phyloP scores from a whole-genome alignment of 371 early-diverging fungal species.

The Fennellomyces sp. region DNA sequence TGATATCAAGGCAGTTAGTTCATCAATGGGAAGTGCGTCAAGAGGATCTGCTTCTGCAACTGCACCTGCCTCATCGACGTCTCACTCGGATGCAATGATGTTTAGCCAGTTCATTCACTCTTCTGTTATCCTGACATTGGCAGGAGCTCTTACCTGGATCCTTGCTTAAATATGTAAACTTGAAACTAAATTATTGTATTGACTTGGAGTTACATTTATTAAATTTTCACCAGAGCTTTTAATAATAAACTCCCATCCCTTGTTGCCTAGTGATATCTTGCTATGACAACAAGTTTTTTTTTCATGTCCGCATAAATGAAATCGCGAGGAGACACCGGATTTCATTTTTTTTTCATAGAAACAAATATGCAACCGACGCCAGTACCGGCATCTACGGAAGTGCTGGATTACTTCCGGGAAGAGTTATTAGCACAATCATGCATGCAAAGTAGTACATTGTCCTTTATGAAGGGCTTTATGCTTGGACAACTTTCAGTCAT shows the following conservation, averaged over 20 bases:
- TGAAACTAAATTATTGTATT: background rate
- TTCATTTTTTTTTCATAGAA: background rate
- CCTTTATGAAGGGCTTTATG: constrained; percentile 62
- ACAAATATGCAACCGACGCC: background rate
- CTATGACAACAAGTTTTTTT: too few species aligned
- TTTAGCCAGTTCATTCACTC: background rate
- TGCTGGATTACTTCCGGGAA: constrained; percentile 6
- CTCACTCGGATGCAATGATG: background rate
- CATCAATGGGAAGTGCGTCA: too few species aligned
- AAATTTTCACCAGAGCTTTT: too few species aligned
- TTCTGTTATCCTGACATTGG: background rate
- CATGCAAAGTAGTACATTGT: constrained; percentile 27
- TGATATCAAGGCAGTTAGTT: too few species aligned
- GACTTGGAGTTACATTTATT: background rate
- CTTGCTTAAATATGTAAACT: background rate
- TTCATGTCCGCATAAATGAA: too few species aligned
- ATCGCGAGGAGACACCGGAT: background rate
- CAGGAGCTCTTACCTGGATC: background rate
- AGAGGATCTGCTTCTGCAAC: too few species aligned
- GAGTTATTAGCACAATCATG: constrained; percentile 20
- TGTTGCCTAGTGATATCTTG: too few species aligned
- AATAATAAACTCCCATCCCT: too few species aligned
- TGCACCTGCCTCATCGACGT: background rate
- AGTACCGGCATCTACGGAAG: constrained; percentile 1
- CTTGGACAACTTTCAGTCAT: constrained; percentile 66